Evolutionary conservation across 495 filamentous ascomycete genomes (phyloP).

Genomic region (Trichoderma gamsii): DNA sequence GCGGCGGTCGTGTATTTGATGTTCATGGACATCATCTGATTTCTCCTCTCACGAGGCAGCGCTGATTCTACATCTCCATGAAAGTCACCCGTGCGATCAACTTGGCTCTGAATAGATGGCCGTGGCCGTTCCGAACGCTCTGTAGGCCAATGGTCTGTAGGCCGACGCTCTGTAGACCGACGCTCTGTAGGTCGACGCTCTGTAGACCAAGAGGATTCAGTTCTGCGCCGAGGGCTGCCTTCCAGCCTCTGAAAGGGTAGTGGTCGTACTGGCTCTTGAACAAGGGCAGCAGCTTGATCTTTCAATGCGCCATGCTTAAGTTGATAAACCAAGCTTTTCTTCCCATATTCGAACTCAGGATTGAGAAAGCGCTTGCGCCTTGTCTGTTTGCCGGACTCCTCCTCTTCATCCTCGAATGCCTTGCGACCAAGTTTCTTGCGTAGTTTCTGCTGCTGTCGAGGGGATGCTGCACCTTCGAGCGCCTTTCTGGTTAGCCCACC

Average conservation of each 20-base stretch:
- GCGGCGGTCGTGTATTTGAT: slow-evolving; percentile 77
- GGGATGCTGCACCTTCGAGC: slow-evolving; percentile 10
- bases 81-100: neutral
- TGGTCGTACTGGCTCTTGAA: neutral
- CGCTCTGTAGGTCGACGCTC: neutral
- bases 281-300: slow-evolving; percentile 2
- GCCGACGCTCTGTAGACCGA: neutral
- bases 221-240: neutral
- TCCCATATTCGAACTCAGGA: slow-evolving; percentile 33
- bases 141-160: neutral
- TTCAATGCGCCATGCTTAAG: slow-evolving; percentile 28
- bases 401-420: slow-evolving; percentile 35
- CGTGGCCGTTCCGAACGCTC: neutral
- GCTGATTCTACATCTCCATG: neutral
- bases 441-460: slow-evolving; percentile 18
- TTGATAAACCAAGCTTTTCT: slow-evolving; percentile 42
- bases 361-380: slow-evolving; percentile 40
- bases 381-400: slow-evolving; percentile 28
- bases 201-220: neutral
- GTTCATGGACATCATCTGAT: slow-evolving; percentile 21
- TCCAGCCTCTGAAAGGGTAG: neutral
- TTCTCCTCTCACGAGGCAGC: neutral
- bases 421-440: slow-evolving; percentile 42
- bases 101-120: neutral
- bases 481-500: neutral